Evolutionary conservation across 2,329 filamentous ascomycete species (phyloP), one percentile per base, ranked within the genome.

Genomic region (Ophiocordyceps camponoti-saundersi): DNA sequence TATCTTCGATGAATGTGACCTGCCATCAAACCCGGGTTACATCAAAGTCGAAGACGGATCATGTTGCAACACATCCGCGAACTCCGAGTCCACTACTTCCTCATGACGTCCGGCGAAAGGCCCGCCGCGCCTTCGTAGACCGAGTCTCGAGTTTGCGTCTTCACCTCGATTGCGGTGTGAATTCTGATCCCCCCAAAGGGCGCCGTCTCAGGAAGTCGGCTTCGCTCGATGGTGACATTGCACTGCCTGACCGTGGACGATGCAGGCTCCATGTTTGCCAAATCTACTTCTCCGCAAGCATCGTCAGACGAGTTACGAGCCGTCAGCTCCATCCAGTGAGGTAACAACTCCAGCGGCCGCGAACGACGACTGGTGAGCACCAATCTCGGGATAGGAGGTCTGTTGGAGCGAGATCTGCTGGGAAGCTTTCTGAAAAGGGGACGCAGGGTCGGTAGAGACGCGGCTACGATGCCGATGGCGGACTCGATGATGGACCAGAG

Each of bases 401-500:
- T 34, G 26, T 29, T 32, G 20, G 45, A 13, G 42, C 34, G 23
- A 21, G 11, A 7, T 21, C 30, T 12, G 26, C 22, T 6, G 13
- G 18, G n/a, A 21, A 39, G 23, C 40, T 45, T 47, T 30, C 22
- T 49, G 45, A 49, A 45, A 4, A 49, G 43, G 6, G 48, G 48
- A 12, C 48, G 48, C n/a, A 49, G 16, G n/a, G 48, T 49, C 16
- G 48, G 48, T 30, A 49, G 8, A 30, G 42, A 49, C 6, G 48
- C 48, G 30, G 48, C 48, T 0, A 47, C 41, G 43, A 49, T 46
- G 43, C 45, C 48, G 26, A 49, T 45, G 18, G 42, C 29, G 16
- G 48, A 43, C 39, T 49, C 48, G 43, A 49, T 45, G 26, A 45
- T 47, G 39, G 48, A 42, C 48, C 48, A 49, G 4, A 49, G 23